Evolutionary conservation across 192 early-diverging fungal genomes (phyloP), one percentile per base, ranked within the genome.

Genomic region (Umbelopsis sp.): DNA sequence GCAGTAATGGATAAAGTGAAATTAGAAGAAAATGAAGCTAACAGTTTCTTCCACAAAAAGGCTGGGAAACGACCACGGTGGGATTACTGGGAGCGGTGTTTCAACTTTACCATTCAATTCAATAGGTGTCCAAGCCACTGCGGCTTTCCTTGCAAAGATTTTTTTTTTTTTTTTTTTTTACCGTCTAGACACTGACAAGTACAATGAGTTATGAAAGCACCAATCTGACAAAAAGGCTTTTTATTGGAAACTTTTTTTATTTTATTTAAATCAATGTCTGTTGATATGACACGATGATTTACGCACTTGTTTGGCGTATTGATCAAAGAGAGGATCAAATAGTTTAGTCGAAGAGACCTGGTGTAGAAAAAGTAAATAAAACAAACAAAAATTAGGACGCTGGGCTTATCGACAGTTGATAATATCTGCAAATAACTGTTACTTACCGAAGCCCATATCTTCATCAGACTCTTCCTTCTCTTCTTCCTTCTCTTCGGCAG

Each of bases 371-470:
- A 65, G 47, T 49, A 24, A 59, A 68, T 49, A 21, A 38, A 52
- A 51, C 43, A 4, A 47, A 56, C n/a, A 41, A 41, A 41, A 41
- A 41, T 41, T 41, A 41, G 38, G 38, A 41, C 38, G 12, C 12
- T 41, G n/a, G n/a, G n/a, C 12, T 41, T 6, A 41, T 41, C 1
- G 1, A 41, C 12, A 5, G 4, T 41, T 41, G 38, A 41, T 6
- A 11, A 6, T 41, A 5, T 41, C 38, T 26, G 8, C 32, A 26
- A 24, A 14, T 66, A 9, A 14, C 4, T 17, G 34, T 34, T 29
- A 87, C 77, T 81, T 86, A 88, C 91, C 91, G 83, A 92, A 88
- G 80, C 91, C 91, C 91, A 90, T 89, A 81, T 93, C 91, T 47
- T 90, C 90, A 74, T 93, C 91, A 67, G 89, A 90, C 84, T 90